Base-by-base conservation (phyloP, 352 stramenopile genomes). In the Phytophthora pini region DNA sequence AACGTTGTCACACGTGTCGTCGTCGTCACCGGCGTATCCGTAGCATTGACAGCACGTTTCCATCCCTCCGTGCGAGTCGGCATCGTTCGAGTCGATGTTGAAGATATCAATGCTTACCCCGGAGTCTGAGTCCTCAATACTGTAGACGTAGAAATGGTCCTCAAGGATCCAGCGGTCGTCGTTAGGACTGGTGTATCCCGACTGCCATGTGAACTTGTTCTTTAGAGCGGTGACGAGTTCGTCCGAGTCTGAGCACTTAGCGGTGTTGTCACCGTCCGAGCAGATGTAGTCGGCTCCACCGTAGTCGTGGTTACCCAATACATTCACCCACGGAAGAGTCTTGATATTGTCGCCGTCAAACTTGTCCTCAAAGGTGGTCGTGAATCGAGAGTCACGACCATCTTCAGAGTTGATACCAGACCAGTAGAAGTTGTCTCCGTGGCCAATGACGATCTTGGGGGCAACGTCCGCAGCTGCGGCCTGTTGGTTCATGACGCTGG, bases 341-440 rank as follows among this genome's bases (percentile, higher is more conserved):
- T 70, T 79, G 13, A 89, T 72, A 54, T 82, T 74, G 47, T 65
- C 44, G 9, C 79, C 77, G 10, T 80, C 74, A 57, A 81, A 89
- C 46, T 85, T 87, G 40, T 70, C 63, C 61, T 89, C 80, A 31
- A 89, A 89, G 5, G 80, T 88, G 17, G 61, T 76, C 26, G 72
- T 70, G 70, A 89, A 89, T 4, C 80, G 78, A 17, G 77, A 81
- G 49, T 71, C 54, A 46, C 80, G 72, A 43, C 81, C 79, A 7
- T 65, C 67, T 40, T 70, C 65, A 29, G 67, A 76, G 47, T 72
- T 76, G 50, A 89, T 86, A 12, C 80, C 80, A 13, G 74, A 75
- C 77, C 80, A 89, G 70, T 89, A 89, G 39, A 89, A 89, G 64
- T 89, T 89, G 56, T 89, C 80, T 22, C 77, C 80, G 54, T 90